Evolutionary conservation across 2,329 filamentous ascomycete genomes (phyloP).

Genomic region (Stylonectria norvegica): DNA sequence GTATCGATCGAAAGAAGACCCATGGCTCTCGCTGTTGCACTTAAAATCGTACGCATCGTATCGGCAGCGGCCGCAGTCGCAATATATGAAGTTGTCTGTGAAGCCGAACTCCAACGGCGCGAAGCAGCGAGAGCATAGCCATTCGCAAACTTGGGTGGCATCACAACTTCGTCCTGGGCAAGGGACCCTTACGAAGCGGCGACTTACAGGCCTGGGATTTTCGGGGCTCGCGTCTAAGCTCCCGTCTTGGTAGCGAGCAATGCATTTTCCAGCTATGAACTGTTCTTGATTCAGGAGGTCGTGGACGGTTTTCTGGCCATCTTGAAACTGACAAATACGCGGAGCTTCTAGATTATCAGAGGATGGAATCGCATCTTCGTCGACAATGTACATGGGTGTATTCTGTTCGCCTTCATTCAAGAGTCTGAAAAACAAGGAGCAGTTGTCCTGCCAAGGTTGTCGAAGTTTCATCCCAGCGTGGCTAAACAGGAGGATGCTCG

Average conservation of each 20-base stretch:
- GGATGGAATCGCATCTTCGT: constrained; percentile 8
- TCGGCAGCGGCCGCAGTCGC: constrained; percentile 33
- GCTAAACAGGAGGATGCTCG: constrained; percentile 6
- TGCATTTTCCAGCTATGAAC: constrained; percentile 1
- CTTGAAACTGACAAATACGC: constrained; percentile 1
- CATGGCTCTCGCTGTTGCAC: constrained; percentile 30
- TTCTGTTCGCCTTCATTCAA: background rate
- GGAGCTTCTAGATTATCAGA: background rate
- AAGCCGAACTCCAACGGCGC: constrained; percentile 5
- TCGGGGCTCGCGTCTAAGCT: constrained; percentile 1
- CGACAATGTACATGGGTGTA: constrained; percentile 14
- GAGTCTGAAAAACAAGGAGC: constrained; percentile 2
- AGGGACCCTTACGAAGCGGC: constrained; percentile 29
- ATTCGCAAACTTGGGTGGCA: background rate
- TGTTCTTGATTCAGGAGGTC: background rate
- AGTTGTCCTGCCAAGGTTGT: constrained; percentile 3
- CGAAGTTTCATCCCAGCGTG: background rate
- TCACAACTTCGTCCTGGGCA: constrained; percentile 31
- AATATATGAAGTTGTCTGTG: constrained; percentile 30
- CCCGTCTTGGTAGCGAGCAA: background rate
- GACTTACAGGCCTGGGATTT: constrained; percentile 7
- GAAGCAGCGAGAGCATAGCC: constrained; percentile 8
- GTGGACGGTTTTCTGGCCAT: background rate
- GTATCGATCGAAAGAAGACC: constrained; percentile 13
- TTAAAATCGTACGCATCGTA: constrained; percentile 30